phyloP scores from a whole-genome alignment of 768 basidiomycete genomes.

The Agrocybe praecox region DNA sequence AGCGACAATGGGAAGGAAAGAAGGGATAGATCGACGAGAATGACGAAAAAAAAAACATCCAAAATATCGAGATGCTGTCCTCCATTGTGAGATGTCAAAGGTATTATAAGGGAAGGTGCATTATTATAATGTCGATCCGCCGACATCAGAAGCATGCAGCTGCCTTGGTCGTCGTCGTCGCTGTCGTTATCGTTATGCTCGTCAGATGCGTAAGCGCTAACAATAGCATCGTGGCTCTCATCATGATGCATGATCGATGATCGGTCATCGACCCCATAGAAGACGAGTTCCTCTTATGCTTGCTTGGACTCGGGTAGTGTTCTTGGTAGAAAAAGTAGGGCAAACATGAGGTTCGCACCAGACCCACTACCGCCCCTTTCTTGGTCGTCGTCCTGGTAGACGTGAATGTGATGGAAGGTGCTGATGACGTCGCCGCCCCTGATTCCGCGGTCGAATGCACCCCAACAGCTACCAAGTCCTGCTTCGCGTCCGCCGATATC shows the following conservation, averaged over 20 bases:
- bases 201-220: not conserved
- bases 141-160: constrained; percentile 10
- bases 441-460: not conserved
- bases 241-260: no score
- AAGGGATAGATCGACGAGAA: no score
- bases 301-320: not conserved
- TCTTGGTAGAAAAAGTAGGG: not conserved
- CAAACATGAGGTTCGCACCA: constrained; percentile 5
- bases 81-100: no score
- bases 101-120: no score
- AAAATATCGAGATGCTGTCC: no score
- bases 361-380: no score
- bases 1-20: no score
- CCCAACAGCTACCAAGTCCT: not conserved
- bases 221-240: not conserved
- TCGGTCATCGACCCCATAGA: not conserved
- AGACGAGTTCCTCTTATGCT: not conserved
- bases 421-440: constrained; percentile 16
- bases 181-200: constrained; percentile 1
- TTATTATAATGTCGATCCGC: no score
- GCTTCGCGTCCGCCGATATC: constrained; percentile 6
- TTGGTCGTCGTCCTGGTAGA: constrained; percentile 19
- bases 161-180: constrained; percentile 1
- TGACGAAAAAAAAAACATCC: no score
- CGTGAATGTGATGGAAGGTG: not conserved